A percentile compares a stretch with the other conserved stretches of the same genome.
Evolutionary conservation across 2,329 filamentous ascomycete species (phyloP).

Genomic region (Penicillium sp.): DNA sequence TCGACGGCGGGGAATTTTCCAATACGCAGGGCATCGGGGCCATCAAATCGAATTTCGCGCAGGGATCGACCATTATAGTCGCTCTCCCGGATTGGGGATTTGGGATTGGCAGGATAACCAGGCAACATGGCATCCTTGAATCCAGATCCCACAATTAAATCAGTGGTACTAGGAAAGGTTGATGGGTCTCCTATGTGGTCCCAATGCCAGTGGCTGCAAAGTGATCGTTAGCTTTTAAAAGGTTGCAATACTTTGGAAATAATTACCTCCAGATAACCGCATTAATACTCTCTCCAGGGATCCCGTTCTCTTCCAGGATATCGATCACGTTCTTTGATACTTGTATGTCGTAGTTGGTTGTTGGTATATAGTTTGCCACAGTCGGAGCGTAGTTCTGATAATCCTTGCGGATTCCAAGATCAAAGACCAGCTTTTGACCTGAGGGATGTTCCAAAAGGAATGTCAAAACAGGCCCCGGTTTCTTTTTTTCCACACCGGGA

Average conservation of each 20-base stretch:
- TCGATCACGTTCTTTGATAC: conserved; percentile 21
- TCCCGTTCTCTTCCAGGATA: conserved; percentile 17
- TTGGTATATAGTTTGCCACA: conserved; percentile 14
- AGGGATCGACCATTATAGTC: conserved; percentile 12
- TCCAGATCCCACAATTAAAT: not conserved
- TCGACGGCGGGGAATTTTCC: conserved; percentile 37
- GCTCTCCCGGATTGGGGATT: conserved; percentile 14
- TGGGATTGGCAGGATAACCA: conserved; percentile 17
- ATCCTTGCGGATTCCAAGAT: conserved; percentile 28
- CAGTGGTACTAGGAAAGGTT: conserved; percentile 18
- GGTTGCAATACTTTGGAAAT: not conserved
- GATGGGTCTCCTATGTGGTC: conserved; percentile 25
- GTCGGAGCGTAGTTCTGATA: conserved; percentile 22
- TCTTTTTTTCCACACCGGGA: conserved; percentile 25
- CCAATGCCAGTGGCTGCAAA: conserved; percentile 21
- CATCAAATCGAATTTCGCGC: conserved; percentile 15
- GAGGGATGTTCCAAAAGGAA: conserved; percentile 13
- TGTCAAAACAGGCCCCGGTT: not conserved
- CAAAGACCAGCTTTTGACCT: conserved; percentile 21
- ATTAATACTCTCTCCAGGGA: conserved; percentile 17
- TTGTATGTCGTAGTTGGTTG: conserved; percentile 12
- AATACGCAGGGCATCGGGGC: conserved; percentile 9
- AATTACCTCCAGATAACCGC: conserved; percentile 13
- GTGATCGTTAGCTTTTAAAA: not conserved
- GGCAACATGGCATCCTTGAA: conserved; percentile 3